Base-by-base conservation (phyloP, 129 eudicot species). In the Tagetes erecta region DNA sequence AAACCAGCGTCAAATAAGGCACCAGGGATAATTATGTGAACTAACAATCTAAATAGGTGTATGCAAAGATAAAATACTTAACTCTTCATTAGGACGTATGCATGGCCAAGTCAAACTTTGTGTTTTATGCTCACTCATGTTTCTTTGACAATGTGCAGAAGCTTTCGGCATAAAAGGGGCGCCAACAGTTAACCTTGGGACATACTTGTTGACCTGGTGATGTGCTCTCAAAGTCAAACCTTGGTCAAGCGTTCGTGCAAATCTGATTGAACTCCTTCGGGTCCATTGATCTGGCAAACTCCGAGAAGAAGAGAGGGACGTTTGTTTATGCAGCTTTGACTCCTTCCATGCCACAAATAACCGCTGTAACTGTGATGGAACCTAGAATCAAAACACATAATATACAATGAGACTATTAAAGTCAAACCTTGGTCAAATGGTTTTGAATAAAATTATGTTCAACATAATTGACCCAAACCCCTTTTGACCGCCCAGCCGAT, bases 21-120 rank as follows among this genome's bases (percentile, higher is more conserved):
- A 79, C 79, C 62, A 33, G 41, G 37, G 74, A 55, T 72, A 64
- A 42, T 14, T 60, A 50, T 12, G 72, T 51, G 69, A 76, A 42
- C 51, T 2, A 56, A 71, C 73, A 70, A 70, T 60, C 55, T 71
- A 60, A 66, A 89, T 1, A 8, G 84, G 84, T 45, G 82, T 71
- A 70, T 89, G 95, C 72, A 86, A 82, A 13, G 95, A 89, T 46
- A 89, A 72, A 56, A 89, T 78, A 70, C 78, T 78, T 14, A 76
- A 68, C 44, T 71, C 75, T 72, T 83, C 77, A 38, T 69, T 66
- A 40, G 81, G 82, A 34, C 41, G 76, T 66, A 74, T 67, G 67
- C 68, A 53, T 44, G 73, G 83, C 86, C 83, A 82, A 78, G 59
- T 72, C 44, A 66, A 71, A 44, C 74, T 71, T 38, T 66, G 67